These are phyloP conservation scores for Peronospora tabacina DNA, from an alignment of 352 stramenopile species.

Conservation along the genomic window DNA sequence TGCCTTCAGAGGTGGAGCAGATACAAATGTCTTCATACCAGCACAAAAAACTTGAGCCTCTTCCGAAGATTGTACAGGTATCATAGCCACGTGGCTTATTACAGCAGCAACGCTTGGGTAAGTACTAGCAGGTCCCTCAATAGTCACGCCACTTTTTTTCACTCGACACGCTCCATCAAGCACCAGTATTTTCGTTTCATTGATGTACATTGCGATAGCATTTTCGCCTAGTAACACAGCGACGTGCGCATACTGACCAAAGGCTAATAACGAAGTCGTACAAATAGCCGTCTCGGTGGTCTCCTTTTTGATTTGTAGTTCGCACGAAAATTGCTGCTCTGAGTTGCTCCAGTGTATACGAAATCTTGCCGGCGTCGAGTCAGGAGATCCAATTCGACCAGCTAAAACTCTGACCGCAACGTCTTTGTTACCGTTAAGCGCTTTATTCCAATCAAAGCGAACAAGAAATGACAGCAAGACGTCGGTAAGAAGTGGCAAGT, in stretches of 20 bases:
- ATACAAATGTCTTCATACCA: conserved; percentile 43
- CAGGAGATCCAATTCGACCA: conserved; percentile 5
- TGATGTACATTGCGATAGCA: conserved; percentile 19
- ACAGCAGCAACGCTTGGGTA: conserved; percentile 12
- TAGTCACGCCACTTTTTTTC: conserved; percentile 1
- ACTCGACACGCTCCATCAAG: neutral
- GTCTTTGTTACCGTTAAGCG: neutral
- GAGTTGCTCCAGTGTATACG: conserved; percentile 17
- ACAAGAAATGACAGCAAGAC: conserved; percentile 41
- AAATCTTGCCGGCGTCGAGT: conserved; percentile 11
- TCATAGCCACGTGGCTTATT: conserved; percentile 43
- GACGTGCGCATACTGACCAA: conserved; percentile 29
- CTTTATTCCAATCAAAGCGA: conserved; percentile 27
- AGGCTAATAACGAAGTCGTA: conserved; percentile 1
- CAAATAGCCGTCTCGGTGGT: neutral
- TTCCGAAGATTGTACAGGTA: conserved; percentile 15
- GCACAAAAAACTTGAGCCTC: conserved; percentile 26
- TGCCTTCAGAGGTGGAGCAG: conserved; percentile 34
- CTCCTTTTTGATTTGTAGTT: conserved; percentile 9
- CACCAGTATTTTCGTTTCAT: conserved; percentile 12
- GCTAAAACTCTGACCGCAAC: conserved; percentile 13
- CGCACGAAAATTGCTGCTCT: conserved; percentile 10
- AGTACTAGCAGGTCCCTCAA: conserved; percentile 19
- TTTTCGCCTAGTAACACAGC: conserved; percentile 7
- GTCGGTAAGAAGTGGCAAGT: neutral